Conservation (phyloP, 2,329 filamentous ascomycete species). For the Neopestalotiopsis rosae region DNA sequence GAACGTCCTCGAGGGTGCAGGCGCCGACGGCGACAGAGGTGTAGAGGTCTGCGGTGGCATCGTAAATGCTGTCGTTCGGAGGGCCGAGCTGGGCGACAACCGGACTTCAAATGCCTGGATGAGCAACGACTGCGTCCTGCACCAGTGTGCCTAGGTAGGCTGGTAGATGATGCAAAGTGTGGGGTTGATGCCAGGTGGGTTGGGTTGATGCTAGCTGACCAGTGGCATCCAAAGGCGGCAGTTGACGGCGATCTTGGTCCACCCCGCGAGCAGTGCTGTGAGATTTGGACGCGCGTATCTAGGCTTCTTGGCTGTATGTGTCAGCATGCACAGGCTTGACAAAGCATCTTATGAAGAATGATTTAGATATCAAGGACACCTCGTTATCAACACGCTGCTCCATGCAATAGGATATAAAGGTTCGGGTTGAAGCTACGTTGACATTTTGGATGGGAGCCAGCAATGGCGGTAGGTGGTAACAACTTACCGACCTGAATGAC, state of each 20-base stretch:
- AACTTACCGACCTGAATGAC: no score
- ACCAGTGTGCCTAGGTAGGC: not conserved
- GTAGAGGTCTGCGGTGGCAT: constrained; percentile 29
- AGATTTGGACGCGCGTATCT: not conserved
- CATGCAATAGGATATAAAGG: not conserved
- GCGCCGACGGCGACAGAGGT: constrained; percentile 35
- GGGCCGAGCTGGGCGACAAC: not conserved
- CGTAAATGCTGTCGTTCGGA: not conserved
- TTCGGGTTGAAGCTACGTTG: not conserved
- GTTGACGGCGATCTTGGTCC: not conserved
- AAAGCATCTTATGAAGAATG: not conserved
- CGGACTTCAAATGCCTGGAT: not conserved
- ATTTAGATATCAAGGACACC: not conserved
- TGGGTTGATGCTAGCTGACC: not conserved
- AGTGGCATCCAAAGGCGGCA: not conserved
- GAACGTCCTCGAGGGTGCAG: constrained; percentile 43
- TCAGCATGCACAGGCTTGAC: not conserved
- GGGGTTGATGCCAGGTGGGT: not conserved
- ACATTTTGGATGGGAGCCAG: not conserved
- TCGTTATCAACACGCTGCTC: not conserved
- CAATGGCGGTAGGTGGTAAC: not conserved
- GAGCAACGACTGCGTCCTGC: not conserved
- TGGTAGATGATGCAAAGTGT: constrained; percentile 5
- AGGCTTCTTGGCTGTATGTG: not conserved
- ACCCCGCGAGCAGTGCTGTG: not conserved